Conservation (phyloP, 2,329 filamentous ascomycete species). For the Aspergillus fumigatus region DNA sequence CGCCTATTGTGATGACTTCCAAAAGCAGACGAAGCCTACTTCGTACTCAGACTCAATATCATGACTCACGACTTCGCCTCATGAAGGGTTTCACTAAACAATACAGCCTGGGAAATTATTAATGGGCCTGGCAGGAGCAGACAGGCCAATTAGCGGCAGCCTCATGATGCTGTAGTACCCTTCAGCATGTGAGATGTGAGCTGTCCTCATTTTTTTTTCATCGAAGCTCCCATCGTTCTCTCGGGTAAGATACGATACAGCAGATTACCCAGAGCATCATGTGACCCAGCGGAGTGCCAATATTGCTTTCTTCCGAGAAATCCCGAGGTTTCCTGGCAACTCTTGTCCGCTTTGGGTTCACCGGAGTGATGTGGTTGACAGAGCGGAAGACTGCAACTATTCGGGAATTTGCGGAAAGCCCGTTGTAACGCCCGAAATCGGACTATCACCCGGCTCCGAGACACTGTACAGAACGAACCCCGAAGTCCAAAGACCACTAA, state of each 20-base stretch:
- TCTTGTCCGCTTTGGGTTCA: constrained; percentile 32
- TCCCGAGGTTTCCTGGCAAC: constrained; percentile 16
- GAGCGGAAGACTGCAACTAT: constrained; percentile 11
- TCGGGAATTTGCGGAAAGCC: constrained; percentile 19
- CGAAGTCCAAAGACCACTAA: background rate
- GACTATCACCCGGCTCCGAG: background rate
- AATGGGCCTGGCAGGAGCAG: background rate
- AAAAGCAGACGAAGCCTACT: background rate
- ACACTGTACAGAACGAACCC: background rate
- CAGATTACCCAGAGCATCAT: constrained; percentile 15
- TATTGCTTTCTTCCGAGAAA: constrained; percentile 17
- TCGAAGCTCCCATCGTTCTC: background rate
- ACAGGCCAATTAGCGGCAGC: background rate
- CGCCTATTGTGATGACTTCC: background rate
- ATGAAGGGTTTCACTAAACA: background rate
- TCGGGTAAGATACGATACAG: background rate
- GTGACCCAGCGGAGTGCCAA: constrained; percentile 23
- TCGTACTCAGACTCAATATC: background rate
- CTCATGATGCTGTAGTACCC: background rate
- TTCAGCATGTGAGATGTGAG: background rate
- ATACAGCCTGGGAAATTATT: background rate
- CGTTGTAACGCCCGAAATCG: constrained; percentile 13
- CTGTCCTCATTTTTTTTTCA: background rate
- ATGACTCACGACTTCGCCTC: background rate
- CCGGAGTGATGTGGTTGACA: constrained; percentile 14